A percentile compares a stretch with the other conserved stretches of the same genome.
These are phyloP conservation scores for Chionographis japonica DNA, from an alignment of 106 monocot species.

Conservation along the genomic window DNA sequence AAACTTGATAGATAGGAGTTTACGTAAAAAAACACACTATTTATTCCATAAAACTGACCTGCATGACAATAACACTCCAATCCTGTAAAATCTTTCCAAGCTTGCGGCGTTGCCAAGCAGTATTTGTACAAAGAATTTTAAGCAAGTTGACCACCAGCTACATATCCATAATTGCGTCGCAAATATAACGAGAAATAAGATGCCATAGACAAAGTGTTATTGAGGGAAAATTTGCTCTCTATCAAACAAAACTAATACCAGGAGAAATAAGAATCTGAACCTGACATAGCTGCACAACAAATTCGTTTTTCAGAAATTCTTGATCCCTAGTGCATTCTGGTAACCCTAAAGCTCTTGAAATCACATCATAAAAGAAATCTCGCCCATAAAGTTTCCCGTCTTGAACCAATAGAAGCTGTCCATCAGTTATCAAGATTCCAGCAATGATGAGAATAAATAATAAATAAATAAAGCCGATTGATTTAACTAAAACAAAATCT, in stretches of 20 bases:
- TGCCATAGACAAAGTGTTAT: background rate
- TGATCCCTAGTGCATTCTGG: slow-evolving; percentile 48
- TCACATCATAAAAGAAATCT: slow-evolving; percentile 67
- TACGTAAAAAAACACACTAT: slow-evolving; percentile 2
- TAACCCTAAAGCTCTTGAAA: slow-evolving; percentile 54
- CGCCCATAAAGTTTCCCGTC: slow-evolving; percentile 81
- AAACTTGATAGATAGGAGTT: background rate
- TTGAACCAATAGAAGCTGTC: slow-evolving; percentile 82
- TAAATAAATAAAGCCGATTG: background rate
- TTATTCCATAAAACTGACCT: slow-evolving; percentile 32
- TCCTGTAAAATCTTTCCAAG: slow-evolving; percentile 94
- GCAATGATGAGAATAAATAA: slow-evolving; percentile 10
- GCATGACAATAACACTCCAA: slow-evolving; percentile 78
- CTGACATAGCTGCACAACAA: slow-evolving; percentile 79
- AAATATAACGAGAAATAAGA: slow-evolving; percentile 4
- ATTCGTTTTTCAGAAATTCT: slow-evolving; percentile 76
- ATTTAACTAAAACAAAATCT: background rate
- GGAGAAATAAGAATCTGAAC: slow-evolving; percentile 23
- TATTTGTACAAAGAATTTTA: slow-evolving; percentile 92
- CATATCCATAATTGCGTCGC: slow-evolving; percentile 12
- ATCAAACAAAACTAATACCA: slow-evolving; percentile 10
- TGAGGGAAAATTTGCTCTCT: background rate
- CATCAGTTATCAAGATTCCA: slow-evolving; percentile 15
- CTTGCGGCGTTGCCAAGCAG: slow-evolving; percentile 94
- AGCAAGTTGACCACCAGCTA: slow-evolving; percentile 81